phyloP scores from a whole-genome alignment of 192 early-diverging fungal species.

The Geranomyces michiganensis region DNA sequence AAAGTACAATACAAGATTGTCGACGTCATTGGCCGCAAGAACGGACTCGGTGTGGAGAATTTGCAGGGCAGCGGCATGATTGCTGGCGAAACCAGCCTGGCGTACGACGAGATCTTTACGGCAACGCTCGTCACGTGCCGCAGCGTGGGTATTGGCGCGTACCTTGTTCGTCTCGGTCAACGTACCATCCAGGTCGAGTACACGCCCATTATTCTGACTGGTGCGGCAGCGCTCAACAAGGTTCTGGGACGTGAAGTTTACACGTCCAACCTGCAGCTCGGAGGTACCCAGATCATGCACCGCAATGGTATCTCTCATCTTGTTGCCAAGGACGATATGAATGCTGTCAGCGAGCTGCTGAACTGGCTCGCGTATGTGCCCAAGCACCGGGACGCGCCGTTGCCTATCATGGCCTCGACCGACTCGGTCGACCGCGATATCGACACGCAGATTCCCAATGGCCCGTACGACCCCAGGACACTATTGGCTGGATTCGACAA shows the following conservation, averaged over 20 bases:
- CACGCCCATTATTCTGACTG: constrained; percentile 97
- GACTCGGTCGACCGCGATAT: constrained; percentile 86
- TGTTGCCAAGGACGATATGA: constrained; percentile 93
- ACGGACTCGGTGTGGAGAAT: constrained; percentile 97
- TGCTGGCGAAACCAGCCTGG: constrained; percentile 93
- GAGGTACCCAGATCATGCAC: constrained; percentile 99
- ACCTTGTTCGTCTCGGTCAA: constrained; percentile 97
- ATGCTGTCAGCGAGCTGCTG: constrained; percentile 88
- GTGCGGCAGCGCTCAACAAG: constrained; percentile 96
- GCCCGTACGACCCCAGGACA: constrained; percentile 86
- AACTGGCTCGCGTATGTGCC: constrained; percentile 96
- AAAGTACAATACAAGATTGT: constrained; percentile 80
- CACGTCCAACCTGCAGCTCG: constrained; percentile 95
- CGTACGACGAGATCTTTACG: constrained; percentile 98
- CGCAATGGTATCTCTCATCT: constrained; percentile 98
- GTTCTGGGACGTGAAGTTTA: constrained; percentile 97
- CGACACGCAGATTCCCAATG: constrained; percentile 76
- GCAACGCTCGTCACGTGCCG: constrained; percentile 95
- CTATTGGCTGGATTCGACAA: constrained; percentile 81
- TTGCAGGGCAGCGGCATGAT: constrained; percentile 95
- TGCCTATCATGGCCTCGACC: constrained; percentile 50
- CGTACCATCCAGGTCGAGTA: constrained; percentile 97
- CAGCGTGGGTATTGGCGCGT: constrained; percentile 98
- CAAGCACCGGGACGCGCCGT: constrained; percentile 64
- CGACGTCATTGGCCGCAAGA: constrained; percentile 81